Conservation (phyloP, 306 rosid genomes). For the Fragaria vesca region DNA sequence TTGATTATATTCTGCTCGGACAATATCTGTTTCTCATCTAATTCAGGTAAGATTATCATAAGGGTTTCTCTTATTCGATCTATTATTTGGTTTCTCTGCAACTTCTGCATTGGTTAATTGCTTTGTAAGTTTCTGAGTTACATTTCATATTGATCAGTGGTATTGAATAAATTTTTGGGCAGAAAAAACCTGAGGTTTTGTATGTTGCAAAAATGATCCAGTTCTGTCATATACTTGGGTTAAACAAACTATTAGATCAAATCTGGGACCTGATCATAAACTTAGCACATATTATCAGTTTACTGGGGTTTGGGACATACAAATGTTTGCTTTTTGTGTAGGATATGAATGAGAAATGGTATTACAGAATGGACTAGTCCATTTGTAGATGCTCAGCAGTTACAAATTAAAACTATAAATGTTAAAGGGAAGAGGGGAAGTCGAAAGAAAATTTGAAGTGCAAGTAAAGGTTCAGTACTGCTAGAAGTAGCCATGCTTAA, state of each 20-base stretch:
- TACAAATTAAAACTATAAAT: background rate
- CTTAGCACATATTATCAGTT: no score
- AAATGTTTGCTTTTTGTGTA: no score
- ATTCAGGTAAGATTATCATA: background rate
- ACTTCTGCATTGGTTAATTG: background rate
- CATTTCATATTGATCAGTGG: background rate
- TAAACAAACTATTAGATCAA: background rate
- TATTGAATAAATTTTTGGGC: no score
- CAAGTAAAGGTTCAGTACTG: background rate
- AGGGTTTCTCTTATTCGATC: background rate
- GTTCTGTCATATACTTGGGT: background rate
- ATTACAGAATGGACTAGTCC: no score
- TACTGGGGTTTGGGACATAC: no score
- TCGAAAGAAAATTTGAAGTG: background rate
- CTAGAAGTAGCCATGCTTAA: background rate
- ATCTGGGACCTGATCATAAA: background rate
- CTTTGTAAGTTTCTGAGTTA: no score
- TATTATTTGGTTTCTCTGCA: background rate
- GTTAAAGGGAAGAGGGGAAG: no score
- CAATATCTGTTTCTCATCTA: no score
- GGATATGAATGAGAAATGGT: no score
- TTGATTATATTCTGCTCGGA: background rate
- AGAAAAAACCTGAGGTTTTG: no score
- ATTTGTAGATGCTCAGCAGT: background rate
- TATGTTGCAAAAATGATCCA: background rate